Percentiles rank a stretch among this genome's conserved stretches.
These are phyloP conservation scores for Somion occarium DNA, from an alignment of 1,284 basidiomycete genomes.

Conservation along the genomic window DNA sequence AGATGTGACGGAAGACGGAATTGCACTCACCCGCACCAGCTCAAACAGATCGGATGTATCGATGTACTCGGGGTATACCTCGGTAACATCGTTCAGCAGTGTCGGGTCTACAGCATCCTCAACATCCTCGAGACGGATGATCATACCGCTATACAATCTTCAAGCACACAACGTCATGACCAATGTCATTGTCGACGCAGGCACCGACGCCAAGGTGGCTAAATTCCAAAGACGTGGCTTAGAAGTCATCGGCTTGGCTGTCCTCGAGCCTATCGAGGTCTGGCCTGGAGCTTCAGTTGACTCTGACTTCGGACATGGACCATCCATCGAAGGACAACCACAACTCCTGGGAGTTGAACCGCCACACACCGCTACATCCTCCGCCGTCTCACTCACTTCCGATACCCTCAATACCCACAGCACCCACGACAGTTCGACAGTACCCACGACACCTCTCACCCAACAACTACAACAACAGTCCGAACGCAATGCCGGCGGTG, in stretches of 20 bases:
- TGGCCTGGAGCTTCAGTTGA: conserved; percentile 36
- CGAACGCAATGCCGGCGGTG: neutral
- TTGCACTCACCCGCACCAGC: conserved; percentile 30
- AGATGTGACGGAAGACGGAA: conserved; percentile 33
- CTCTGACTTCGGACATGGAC: conserved; percentile 4
- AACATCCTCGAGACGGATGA: conserved; percentile 58
- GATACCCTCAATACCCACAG: conserved; percentile 1
- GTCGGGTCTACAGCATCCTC: conserved; percentile 43
- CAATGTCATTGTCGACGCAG: conserved; percentile 87
- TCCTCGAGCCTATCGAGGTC: conserved; percentile 82
- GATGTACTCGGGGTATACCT: conserved; percentile 37
- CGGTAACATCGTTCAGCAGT: conserved; percentile 44
- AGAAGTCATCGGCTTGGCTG: conserved; percentile 76
- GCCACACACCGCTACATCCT: conserved; percentile 12
- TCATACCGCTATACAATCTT: conserved; percentile 92
- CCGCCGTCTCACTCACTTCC: conserved; percentile 11
- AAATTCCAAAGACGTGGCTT: conserved; percentile 83
- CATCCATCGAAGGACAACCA: conserved; percentile 11
- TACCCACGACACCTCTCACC: conserved; percentile 3
- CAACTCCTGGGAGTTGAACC: conserved; percentile 12
- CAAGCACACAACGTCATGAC: conserved; percentile 91
- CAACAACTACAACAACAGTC: conserved; percentile 2
- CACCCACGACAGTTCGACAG: conserved; percentile 8
- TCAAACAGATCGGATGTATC: conserved; percentile 47
- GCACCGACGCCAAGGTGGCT: conserved; percentile 92